phyloP scores from a whole-genome alignment of 1,284 basidiomycete genomes.

The Farysia itapuensis region DNA sequence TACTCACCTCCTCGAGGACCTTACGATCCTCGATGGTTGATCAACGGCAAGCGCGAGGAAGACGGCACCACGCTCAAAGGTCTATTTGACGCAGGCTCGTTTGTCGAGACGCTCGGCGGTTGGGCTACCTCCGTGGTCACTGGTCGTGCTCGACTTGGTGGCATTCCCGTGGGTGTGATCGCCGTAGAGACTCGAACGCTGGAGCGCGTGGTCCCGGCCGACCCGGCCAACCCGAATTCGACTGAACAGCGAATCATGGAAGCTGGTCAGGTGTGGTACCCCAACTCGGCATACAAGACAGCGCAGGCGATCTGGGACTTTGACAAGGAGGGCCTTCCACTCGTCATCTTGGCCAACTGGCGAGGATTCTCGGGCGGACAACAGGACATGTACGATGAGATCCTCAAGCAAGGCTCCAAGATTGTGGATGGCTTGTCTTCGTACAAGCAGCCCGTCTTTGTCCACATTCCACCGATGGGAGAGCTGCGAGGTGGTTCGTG shows the following conservation, averaged over 20 bases:
- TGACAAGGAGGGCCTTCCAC: constrained; percentile 90
- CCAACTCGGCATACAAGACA: constrained; percentile 99
- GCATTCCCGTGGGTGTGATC: constrained; percentile 96
- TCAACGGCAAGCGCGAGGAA: constrained; percentile 88
- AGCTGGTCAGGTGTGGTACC: constrained; percentile 99
- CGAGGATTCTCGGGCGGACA: constrained; percentile 99
- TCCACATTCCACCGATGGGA: constrained; percentile 97
- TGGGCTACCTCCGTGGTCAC: constrained; percentile 64
- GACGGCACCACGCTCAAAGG: constrained; percentile 66
- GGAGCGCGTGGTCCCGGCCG: constrained; percentile 93
- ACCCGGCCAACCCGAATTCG: constrained; percentile 96
- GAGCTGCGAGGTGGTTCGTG: constrained; percentile 98
- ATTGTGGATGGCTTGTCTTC: constrained; percentile 96
- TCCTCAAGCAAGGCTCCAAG: constrained; percentile 62
- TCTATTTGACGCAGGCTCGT: constrained; percentile 95
- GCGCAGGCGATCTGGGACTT: constrained; percentile 99
- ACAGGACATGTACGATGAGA: constrained; percentile 78
- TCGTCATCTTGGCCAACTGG: constrained; percentile 99
- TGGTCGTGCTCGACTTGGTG: constrained; percentile 91
- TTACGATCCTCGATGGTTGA: constrained; percentile 97
- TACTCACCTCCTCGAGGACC: constrained; percentile 90
- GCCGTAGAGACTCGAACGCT: constrained; percentile 97
- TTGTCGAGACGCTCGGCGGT: constrained; percentile 80
- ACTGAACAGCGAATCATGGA: constrained; percentile 98
- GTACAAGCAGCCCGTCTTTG: constrained; percentile 98